Evolutionary conservation across 345 rosid genomes (phyloP).

Genomic region (Gossypium raimondii): DNA sequence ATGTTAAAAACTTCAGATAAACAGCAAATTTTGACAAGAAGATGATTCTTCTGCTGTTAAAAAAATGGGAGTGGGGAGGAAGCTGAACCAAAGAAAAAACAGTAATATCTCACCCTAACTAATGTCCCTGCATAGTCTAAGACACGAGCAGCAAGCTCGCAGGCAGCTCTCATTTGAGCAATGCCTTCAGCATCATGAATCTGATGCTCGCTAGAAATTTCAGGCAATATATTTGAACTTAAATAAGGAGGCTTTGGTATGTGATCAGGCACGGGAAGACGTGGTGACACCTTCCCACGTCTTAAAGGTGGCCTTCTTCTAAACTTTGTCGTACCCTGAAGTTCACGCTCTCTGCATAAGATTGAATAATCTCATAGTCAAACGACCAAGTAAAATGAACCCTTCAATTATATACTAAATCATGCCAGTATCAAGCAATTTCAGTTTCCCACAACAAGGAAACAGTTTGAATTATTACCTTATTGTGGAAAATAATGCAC

Average conservation of each 20-base stretch:
- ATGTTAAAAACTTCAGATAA: not conserved
- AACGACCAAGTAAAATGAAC: conserved; percentile 11
- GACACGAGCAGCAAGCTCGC: conserved; percentile 92
- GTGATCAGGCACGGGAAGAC: conserved; percentile 75
- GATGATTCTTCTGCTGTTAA: not conserved
- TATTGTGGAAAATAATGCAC: not conserved
- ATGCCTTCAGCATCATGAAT: conserved; percentile 74
- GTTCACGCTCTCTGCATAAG: conserved; percentile 54
- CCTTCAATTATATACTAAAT: not conserved
- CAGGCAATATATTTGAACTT: conserved; percentile 53
- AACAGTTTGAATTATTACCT: not conserved
- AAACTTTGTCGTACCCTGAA: conserved; percentile 33
- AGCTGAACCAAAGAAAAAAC: not conserved
- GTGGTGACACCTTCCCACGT: conserved; percentile 79
- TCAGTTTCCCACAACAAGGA: not conserved
- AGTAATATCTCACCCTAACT: conserved; percentile 53
- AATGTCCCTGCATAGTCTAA: conserved; percentile 69
- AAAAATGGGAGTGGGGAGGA: no score
- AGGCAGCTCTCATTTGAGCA: conserved; percentile 71
- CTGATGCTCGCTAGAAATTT: conserved; percentile 55
- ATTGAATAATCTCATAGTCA: not conserved
- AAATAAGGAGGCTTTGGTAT: conserved; percentile 77
- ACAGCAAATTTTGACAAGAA: not conserved
- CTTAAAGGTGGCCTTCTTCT: conserved; percentile 56
- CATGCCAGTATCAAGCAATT: not conserved